Evolutionary conservation across 2,329 filamentous ascomycete species (phyloP).

Genomic region (Microdochium trichocladiopsis): DNA sequence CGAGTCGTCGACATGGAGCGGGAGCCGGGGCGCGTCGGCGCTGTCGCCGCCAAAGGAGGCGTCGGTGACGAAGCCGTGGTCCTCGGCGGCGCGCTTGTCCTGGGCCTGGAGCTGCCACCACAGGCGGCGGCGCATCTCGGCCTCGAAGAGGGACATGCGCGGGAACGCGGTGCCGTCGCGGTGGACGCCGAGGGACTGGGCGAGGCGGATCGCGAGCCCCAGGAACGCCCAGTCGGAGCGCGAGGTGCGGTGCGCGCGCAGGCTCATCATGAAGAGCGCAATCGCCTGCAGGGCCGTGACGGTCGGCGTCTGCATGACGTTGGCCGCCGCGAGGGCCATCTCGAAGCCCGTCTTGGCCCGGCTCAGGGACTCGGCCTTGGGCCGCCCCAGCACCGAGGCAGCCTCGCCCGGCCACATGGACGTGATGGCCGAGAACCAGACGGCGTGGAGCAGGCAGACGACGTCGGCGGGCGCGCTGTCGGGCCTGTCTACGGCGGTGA

Average conservation of each 20-base stretch:
- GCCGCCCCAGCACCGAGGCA: constrained; percentile 11
- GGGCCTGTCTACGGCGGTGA: constrained; percentile 22
- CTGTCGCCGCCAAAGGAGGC: constrained; percentile 12
- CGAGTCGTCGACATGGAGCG: constrained; percentile 48
- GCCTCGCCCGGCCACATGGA: constrained; percentile 32
- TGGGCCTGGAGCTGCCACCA: constrained; percentile 56
- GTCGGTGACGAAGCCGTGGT: constrained; percentile 34
- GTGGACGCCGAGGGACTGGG: constrained; percentile 46
- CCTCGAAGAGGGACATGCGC: constrained; percentile 38
- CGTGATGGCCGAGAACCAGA: constrained; percentile 40
- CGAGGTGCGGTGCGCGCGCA: constrained; percentile 1
- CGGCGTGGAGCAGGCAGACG: constrained; percentile 33
- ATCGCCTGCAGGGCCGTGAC: constrained; percentile 25
- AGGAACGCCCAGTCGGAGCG: background rate
- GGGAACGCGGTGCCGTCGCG: constrained; percentile 46
- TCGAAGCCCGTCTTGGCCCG: constrained; percentile 26
- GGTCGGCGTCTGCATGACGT: constrained; percentile 32
- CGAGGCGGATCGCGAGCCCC: constrained; percentile 38
- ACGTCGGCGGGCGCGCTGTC: constrained; percentile 13
- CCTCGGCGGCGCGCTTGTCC: constrained; percentile 53
- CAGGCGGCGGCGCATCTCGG: constrained; percentile 55
- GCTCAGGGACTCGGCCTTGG: constrained; percentile 13
- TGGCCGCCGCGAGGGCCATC: constrained; percentile 26
- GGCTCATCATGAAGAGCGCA: constrained; percentile 27
- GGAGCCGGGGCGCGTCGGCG: constrained; percentile 22